Evolutionary conservation across 1,284 basidiomycete genomes (phyloP), one percentile per base, ranked within the genome.

Genomic region (Amylostereum areolatum): DNA sequence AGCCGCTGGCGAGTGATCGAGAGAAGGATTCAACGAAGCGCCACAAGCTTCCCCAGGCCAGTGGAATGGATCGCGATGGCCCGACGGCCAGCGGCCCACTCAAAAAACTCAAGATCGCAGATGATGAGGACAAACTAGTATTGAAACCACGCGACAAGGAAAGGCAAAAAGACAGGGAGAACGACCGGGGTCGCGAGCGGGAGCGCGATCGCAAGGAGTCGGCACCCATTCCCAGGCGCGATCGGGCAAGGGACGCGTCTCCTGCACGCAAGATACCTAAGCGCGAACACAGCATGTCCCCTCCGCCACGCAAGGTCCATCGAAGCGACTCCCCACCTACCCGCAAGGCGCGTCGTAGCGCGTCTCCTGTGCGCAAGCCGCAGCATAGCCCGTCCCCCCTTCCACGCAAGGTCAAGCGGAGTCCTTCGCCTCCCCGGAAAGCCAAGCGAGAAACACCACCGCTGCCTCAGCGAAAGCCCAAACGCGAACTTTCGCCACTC

Each of bases 121-220:
- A 53, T 33, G 33, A 28, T 8, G 46, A 47, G 32, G 36, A 50
- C 3, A 31, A 37, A n/a, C 65, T 66, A 5, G 9, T 42, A 24
- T 24, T n/a, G 9, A 35, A 35, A 12, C 18, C 29, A 11, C 24
- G n/a, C 32, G n/a, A 28, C 40, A 24, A 28, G 12, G 51, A 45
- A 45, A 53, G 44, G 47, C 51, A 31, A 24, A 49, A 29, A 18
- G 52, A 52, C 42, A 25, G 40, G 28, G 18, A 44, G 51, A 29
- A 40, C 55, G 29, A 51, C 47, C n/a, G 56, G 35, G 47, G 56
- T 34, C 48, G 48, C 37, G 53, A 53, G 18, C 46, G 53, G 25
- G 57, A 58, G 34, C 37, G 47, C 25, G 51, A 50, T n/a, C 50
- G 51, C 29, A 47, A 46, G 25, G 8, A 18, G 36, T 43, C 45